phyloP scores from a whole-genome alignment of 768 basidiomycete species.

The Pulveroboletus sp. region DNA sequence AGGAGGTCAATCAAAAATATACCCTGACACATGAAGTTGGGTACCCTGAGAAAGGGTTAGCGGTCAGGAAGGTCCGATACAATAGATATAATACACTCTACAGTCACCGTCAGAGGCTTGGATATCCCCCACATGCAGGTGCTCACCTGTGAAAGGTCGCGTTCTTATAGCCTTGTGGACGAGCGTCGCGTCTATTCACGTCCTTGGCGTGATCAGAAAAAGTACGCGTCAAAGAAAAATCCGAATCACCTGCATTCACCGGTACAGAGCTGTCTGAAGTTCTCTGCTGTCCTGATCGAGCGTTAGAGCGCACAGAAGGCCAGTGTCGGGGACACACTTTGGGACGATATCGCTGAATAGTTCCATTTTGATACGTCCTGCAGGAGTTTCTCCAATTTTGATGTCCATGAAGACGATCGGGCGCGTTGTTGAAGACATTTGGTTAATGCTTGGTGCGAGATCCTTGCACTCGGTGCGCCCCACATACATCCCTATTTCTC shows the following conservation, averaged over 20 bases:
- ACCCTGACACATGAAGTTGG: constrained; percentile 97
- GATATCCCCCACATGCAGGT: background rate
- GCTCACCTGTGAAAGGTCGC: constrained; percentile 88
- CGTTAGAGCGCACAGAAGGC: constrained; percentile 1
- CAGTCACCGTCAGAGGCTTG: constrained; percentile 6
- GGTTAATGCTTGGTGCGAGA: background rate
- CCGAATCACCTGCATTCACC: constrained; percentile 81
- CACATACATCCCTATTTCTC: too few species aligned
- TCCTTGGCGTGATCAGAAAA: constrained; percentile 15
- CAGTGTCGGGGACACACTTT: constrained; percentile 51
- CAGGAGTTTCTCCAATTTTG: constrained; percentile 93
- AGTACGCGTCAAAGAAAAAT: background rate
- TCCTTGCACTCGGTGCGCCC: background rate
- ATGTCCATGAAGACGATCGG: constrained; percentile 98
- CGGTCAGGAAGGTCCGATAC: background rate
- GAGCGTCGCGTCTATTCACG: constrained; percentile 44
- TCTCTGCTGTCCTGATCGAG: constrained; percentile 81
- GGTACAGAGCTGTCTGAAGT: constrained; percentile 95
- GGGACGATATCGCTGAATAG: constrained; percentile 94
- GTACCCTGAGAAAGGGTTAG: constrained; percentile 48
- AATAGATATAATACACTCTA: constrained; percentile 60
- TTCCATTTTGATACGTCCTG: constrained; percentile 95
- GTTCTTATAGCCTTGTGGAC: constrained; percentile 88
- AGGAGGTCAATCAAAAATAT: background rate
- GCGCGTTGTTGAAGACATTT: constrained; percentile 50